Evolutionary conservation across 2,329 filamentous ascomycete species (phyloP), one percentile per base, ranked within the genome.

Genomic region (Hypoxylon sp.): DNA sequence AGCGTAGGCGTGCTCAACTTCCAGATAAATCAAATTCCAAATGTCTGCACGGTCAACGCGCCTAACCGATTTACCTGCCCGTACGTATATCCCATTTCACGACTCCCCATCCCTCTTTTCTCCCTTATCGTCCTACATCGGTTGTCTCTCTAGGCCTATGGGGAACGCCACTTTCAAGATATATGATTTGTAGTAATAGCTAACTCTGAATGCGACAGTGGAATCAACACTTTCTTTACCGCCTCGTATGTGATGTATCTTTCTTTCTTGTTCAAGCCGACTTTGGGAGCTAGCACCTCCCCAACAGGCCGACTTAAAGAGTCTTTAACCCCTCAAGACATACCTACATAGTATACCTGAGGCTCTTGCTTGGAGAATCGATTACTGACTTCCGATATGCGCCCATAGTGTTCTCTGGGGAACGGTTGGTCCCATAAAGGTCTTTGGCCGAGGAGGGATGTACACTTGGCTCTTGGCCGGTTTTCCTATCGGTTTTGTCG

Each of bases 221-320:
- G 82, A 13, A 82, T 85, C 71, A 86, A 85, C 74, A 86, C 84
- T 3, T 87, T 87, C 76, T 88, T 87, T 76, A 88, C 85, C 0
- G 85, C 86, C n/a, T 72, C 73, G 39, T 44, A 44, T 22, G 39
- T 11, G 19, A 44, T 19, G 11, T 8, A 22, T 37, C 4, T 37
- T 44, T 19, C n/a, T 19, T 44, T 44, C 39, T 19, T 17, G 8
- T 19, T 22, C 19, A 9, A 8, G 17, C 17, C 9, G 4, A 6
- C 39, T 9, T 22, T 44, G 8, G 39, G 14, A 19, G 39, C 14
- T 17, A 4, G 17, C 17, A 19, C 17, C 22, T 44, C 39, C 39
- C 17, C 2, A 11, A 4, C 3, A 9, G 2, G 17, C 17, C 19
- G 17, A 19, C 8, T 19, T 19, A 17, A 11, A 4, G 39, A 44